These are phyloP conservation scores for Dactylella cylindrospora DNA, from an alignment of 2,329 filamentous ascomycete species.

Conservation along the genomic window DNA sequence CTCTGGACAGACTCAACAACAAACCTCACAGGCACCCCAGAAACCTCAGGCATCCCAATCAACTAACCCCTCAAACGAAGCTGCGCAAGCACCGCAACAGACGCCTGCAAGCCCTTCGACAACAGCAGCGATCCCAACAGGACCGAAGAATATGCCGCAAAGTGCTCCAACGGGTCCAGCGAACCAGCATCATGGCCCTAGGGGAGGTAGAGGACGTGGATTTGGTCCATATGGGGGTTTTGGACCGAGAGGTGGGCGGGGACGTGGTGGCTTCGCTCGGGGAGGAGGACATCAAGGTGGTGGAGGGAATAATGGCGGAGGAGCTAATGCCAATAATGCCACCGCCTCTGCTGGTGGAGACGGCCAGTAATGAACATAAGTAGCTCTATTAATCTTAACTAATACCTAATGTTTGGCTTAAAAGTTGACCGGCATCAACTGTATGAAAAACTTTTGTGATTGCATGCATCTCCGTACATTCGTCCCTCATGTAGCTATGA, in stretches of 20 bases:
- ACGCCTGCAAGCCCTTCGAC: slow-evolving; percentile 5
- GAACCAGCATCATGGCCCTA: slow-evolving; percentile 19
- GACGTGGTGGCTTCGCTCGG: slow-evolving; percentile 22
- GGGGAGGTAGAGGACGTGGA: slow-evolving; percentile 34
- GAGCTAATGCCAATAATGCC: background rate
- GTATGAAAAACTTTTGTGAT: no score
- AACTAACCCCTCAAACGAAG: no score
- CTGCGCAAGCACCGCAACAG: slow-evolving; percentile 6
- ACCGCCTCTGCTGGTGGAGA: slow-evolving; percentile 7
- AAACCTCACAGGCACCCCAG: no score
- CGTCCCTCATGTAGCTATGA: no score
- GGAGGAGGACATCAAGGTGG: slow-evolving; percentile 46
- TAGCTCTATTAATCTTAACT: no score
- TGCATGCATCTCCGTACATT: no score
- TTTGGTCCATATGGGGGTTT: slow-evolving; percentile 25
- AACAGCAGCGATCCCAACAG: slow-evolving; percentile 28
- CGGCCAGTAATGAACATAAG: background rate
- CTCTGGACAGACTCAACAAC: no score
- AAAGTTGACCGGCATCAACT: no score
- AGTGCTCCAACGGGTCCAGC: slow-evolving; percentile 43
- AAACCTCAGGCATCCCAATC: no score
- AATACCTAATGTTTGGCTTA: no score
- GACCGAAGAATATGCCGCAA: slow-evolving; percentile 39
- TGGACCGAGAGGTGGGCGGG: slow-evolving; percentile 45
- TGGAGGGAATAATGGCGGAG: slow-evolving; percentile 45